Evolutionary conservation across 371 early-diverging fungal genomes (phyloP).

Genomic region (Mortierella sp.): DNA sequence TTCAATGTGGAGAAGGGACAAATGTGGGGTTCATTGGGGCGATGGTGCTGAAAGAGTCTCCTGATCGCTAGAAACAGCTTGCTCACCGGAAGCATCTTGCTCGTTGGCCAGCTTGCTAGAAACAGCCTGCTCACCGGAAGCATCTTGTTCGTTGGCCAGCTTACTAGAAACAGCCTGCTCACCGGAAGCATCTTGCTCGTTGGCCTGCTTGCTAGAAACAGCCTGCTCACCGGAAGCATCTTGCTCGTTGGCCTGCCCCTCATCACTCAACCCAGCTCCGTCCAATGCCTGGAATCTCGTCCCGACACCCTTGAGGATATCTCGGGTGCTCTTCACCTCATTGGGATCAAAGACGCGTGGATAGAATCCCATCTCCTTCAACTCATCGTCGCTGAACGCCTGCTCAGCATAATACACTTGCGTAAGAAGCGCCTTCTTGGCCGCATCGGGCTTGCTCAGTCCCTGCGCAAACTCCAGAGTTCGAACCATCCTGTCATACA

Average conservation of each 20-base stretch:
- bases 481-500: slow-evolving; percentile 13
- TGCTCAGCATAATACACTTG: slow-evolving; percentile 31
- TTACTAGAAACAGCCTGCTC: no score
- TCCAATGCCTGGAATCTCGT: background rate
- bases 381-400: slow-evolving; percentile 23
- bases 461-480: background rate
- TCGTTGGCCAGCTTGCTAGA: no score
- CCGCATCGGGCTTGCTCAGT: slow-evolving; percentile 9
- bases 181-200: no score
- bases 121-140: background rate
- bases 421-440: slow-evolving; percentile 26
- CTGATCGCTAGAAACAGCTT: no score
- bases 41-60: no score
- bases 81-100: no score
- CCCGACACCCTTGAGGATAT: slow-evolving; percentile 12
- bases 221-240: no score
- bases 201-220: no score
- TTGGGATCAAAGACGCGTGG: slow-evolving; percentile 41
- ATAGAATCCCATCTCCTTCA: slow-evolving; percentile 28
- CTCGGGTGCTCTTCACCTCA: slow-evolving; percentile 2
- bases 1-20: no score
- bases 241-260: background rate
- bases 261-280: no score
- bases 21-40: no score
- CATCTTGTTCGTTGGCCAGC: background rate